Percentiles rank a stretch among this genome's conserved stretches.
These are phyloP conservation scores for Dioscorea dumetorum DNA, from an alignment of 106 monocot species.

Conservation along the genomic window DNA sequence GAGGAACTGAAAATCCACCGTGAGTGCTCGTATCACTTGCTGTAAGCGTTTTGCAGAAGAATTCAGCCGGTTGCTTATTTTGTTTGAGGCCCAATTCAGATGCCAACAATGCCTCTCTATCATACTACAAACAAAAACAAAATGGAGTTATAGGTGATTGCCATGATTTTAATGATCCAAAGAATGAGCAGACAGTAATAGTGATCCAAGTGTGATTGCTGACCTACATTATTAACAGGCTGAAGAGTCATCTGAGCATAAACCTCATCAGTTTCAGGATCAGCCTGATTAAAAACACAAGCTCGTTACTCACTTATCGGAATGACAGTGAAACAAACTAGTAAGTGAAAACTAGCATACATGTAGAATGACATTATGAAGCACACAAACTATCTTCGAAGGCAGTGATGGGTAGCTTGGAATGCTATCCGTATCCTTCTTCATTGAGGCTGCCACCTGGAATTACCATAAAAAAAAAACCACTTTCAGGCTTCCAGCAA, in stretches of 20 bases:
- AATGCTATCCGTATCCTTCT: slow-evolving; percentile 58
- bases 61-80: slow-evolving; percentile 76
- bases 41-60: slow-evolving; percentile 94
- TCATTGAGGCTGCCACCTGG: slow-evolving; percentile 91
- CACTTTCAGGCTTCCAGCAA: not conserved
- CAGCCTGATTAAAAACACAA: slow-evolving; percentile 46
- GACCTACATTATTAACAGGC: slow-evolving; percentile 89
- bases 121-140: slow-evolving; percentile 35
- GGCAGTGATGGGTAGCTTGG: slow-evolving; percentile 79
- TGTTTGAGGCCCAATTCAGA: slow-evolving; percentile 84
- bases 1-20: slow-evolving; percentile 92
- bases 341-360: slow-evolving; percentile 25
- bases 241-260: slow-evolving; percentile 95
- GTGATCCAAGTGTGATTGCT: slow-evolving; percentile 7
- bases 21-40: slow-evolving; percentile 96
- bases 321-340: not conserved
- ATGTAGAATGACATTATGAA: slow-evolving; percentile 74
- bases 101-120: slow-evolving; percentile 66
- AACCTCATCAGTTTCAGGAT: slow-evolving; percentile 90
- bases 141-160: too few relatives aligned
- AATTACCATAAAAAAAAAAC: slow-evolving; percentile 1
- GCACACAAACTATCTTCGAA: slow-evolving; percentile 77
- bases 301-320: not conserved
- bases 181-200: not conserved
- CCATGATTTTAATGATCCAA: too few relatives aligned